A percentile compares a stretch with the other conserved stretches of the same genome.
Conservation (phyloP, 257 asterid species). For the Solanum ossicruentum region DNA sequence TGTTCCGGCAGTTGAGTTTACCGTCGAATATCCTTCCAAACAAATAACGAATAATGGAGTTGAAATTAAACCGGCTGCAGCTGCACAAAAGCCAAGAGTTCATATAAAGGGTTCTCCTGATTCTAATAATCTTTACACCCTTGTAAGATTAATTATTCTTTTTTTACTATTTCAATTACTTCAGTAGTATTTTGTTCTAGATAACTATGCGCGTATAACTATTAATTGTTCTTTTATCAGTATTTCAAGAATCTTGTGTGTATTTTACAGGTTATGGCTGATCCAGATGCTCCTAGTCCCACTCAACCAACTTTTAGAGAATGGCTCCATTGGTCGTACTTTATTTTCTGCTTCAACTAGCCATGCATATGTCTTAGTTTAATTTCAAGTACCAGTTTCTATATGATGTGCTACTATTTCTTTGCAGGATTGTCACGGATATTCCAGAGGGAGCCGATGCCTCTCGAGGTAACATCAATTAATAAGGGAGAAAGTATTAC, state of each 20-base stretch:
- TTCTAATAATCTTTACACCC: conserved; percentile 26
- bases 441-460: conserved; percentile 33
- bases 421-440: conserved; percentile 34
- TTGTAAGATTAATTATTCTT: conserved; percentile 11
- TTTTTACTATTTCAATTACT: background rate
- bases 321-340: conserved; percentile 43
- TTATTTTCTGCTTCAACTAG: background rate
- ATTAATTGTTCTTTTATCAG: too few species aligned
- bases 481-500: too few species aligned
- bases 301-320: conserved; percentile 38
- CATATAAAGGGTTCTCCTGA: conserved; percentile 11
- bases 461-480: conserved; percentile 13
- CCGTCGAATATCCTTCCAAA: conserved; percentile 14
- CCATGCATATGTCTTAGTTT: background rate
- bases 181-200: too few species aligned
- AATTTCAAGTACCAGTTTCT: background rate
- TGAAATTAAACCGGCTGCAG: conserved; percentile 19
- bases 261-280: conserved; percentile 36
- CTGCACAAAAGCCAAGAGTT: conserved; percentile 26
- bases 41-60: conserved; percentile 17
- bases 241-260: background rate
- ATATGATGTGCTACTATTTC: background rate
- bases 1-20: conserved; percentile 30
- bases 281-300: conserved; percentile 61
- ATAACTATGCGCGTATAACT: too few species aligned